Conservation (phyloP, 2,329 filamentous ascomycete genomes). For the Pestalotiopsis fici region DNA sequence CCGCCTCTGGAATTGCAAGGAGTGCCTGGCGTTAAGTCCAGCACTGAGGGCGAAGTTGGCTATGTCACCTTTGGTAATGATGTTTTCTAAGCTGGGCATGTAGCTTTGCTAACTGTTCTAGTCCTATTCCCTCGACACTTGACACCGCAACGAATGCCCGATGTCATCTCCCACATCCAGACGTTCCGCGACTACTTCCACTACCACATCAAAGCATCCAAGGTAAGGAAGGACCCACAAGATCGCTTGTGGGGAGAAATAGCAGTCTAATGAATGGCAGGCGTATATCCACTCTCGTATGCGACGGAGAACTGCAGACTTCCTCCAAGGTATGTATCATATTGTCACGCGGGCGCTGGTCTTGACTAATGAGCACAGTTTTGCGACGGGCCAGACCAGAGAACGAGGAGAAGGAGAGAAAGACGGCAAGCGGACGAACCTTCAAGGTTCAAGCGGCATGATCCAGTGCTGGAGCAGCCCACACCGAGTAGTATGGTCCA, state of each 20-base stretch:
- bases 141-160: slow-evolving; percentile 83
- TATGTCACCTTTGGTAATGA: slow-evolving; percentile 93
- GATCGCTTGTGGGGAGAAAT: not conserved
- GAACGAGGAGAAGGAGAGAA: slow-evolving; percentile 94
- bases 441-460: slow-evolving; percentile 54
- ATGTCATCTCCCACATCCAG: slow-evolving; percentile 98
- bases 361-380: slow-evolving; percentile 53
- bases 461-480: not conserved
- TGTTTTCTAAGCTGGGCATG: not conserved
- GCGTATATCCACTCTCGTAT: slow-evolving; percentile 98
- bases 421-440: slow-evolving; percentile 94
- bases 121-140: slow-evolving; percentile 96
- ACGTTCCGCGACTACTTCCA: slow-evolving; percentile 99
- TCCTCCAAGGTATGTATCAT: slow-evolving; percentile 81
- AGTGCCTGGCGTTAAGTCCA: slow-evolving; percentile 77
- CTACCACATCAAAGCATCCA: slow-evolving; percentile 99
- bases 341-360: slow-evolving; percentile 30
- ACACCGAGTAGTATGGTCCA: not conserved
- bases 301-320: slow-evolving; percentile 96
- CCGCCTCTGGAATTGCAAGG: slow-evolving; percentile 88
- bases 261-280: slow-evolving; percentile 32
- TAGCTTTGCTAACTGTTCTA: slow-evolving; percentile 35
- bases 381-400: slow-evolving; percentile 93
- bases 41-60: slow-evolving; percentile 82
- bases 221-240: slow-evolving; percentile 48